Conservation (phyloP, 352 stramenopile genomes). For the Phytopythium chamaehyphon region DNA sequence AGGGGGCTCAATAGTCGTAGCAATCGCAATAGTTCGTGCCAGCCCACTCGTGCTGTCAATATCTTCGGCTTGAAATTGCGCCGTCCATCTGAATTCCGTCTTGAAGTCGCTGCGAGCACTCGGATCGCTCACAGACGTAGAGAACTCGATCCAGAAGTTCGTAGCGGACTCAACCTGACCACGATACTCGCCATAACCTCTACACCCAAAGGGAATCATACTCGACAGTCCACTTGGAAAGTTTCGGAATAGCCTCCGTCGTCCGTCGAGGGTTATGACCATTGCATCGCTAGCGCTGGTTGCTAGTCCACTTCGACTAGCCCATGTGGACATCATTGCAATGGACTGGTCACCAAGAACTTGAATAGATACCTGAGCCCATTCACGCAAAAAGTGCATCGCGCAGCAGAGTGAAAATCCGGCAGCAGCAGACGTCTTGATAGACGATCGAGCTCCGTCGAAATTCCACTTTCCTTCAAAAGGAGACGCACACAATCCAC, state of each 20-base stretch:
- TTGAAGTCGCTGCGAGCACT: background rate
- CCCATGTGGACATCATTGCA: slow-evolving; percentile 13
- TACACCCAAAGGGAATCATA: slow-evolving; percentile 21
- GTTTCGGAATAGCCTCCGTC: slow-evolving; percentile 30
- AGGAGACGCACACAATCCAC: slow-evolving; percentile 1
- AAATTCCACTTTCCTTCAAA: slow-evolving; percentile 29
- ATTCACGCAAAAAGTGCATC: slow-evolving; percentile 27
- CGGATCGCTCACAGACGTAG: slow-evolving; percentile 10
- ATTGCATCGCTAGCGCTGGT: slow-evolving; percentile 11
- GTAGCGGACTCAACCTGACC: slow-evolving; percentile 22
- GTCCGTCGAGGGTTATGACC: slow-evolving; percentile 33
- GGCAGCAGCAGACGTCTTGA: slow-evolving; percentile 9
- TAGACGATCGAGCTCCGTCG: slow-evolving; percentile 14
- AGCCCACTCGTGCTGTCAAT: background rate
- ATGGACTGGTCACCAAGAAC: slow-evolving; percentile 11
- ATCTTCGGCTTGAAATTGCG: slow-evolving; percentile 14
- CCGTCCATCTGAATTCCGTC: slow-evolving; percentile 17
- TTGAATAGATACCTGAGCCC: slow-evolving; percentile 17
- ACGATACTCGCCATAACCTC: slow-evolving; percentile 42
- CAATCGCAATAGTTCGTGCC: background rate
- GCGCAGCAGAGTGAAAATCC: slow-evolving; percentile 18
- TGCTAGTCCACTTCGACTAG: slow-evolving; percentile 5
- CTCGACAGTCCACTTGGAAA: slow-evolving; percentile 45
- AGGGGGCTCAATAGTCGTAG: background rate
- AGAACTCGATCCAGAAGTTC: slow-evolving; percentile 34